Evolutionary conservation across 495 filamentous ascomycete species (phyloP), one percentile per base, ranked within the genome.

Genomic region (Neurospora sp.): DNA sequence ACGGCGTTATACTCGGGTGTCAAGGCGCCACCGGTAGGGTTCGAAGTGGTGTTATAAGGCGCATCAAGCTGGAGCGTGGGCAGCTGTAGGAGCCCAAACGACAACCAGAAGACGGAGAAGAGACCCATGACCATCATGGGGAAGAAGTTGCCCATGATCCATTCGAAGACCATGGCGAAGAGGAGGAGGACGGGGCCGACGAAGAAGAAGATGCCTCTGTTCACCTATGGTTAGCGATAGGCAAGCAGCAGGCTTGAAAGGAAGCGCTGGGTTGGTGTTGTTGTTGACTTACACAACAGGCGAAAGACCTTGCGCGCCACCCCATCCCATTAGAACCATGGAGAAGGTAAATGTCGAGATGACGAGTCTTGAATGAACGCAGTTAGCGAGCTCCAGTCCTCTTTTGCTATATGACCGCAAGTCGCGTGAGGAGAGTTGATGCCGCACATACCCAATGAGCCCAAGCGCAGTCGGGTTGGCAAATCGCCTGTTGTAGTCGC

Each of bases 41-140:
- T 84, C 39, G 73, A 76, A 2, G 78, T 75, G 0, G 85, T 85
- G 3, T 85, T 79, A 74, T 87, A 88, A 2, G 86, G 81, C 8
- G 78, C 72, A n/a, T 82, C 83, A 23, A 89, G 82, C 35, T 83
- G 83, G 31, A 87, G 83, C 2, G 84, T 86, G 2, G 87, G 87
- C 1, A 88, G 81, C 69, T 88, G 82, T 1, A 89, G 78, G 62
- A 88, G 73, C 31, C 86, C 87, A 72, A 89, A 88, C 10, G 84
- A 86, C 10, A 87, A 76, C 87, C 87, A 88, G 79, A 88, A 89
- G 37, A 88, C 87, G 54, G 83, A 78, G 73, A 88, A 89, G 39
- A 89, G 81, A 10, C 87, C 86, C 83, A 85, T 86, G 23, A 87
- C 85, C 83, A 88, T 88, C 87, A 89, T 85, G 18, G 83, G 80